These are phyloP conservation scores for Fusarium sp. DNA, from an alignment of 2,329 filamentous ascomycete species.

Conservation along the genomic window DNA sequence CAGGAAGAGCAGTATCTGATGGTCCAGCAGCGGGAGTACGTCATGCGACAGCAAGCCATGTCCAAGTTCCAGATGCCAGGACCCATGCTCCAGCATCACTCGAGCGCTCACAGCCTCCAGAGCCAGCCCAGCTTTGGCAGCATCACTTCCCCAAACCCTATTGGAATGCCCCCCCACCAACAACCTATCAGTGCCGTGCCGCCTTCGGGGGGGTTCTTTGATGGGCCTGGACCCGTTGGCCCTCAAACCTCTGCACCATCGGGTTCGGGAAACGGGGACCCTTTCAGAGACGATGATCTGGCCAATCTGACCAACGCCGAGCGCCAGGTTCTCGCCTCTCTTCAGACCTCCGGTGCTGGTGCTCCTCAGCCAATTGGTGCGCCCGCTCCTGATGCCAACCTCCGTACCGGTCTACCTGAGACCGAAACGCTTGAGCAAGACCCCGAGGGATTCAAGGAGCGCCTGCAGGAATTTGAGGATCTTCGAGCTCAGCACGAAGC, in stretches of 20 bases:
- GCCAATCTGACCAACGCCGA: slow-evolving; percentile 69
- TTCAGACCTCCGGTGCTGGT: slow-evolving; percentile 37
- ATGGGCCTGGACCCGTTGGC: slow-evolving; percentile 57
- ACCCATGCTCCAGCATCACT: slow-evolving; percentile 82
- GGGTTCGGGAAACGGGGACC: slow-evolving; percentile 55
- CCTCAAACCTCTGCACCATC: slow-evolving; percentile 38
- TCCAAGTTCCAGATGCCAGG: slow-evolving; percentile 74
- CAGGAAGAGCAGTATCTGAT: slow-evolving; percentile 98
- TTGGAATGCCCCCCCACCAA: slow-evolving; percentile 64
- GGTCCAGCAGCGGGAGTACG: slow-evolving; percentile 93
- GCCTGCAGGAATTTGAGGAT: slow-evolving; percentile 85
- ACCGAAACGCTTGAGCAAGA: slow-evolving; percentile 64
- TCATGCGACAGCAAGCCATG: slow-evolving; percentile 85
- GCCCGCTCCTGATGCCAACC: slow-evolving; percentile 44
- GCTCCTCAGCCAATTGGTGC: slow-evolving; percentile 53
- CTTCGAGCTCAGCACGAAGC: slow-evolving; percentile 78
- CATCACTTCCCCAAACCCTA: slow-evolving; percentile 88
- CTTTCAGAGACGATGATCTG: slow-evolving; percentile 78
- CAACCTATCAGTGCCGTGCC: slow-evolving; percentile 67
- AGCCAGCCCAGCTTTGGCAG: slow-evolving; percentile 97
- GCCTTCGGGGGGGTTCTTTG: slow-evolving; percentile 76
- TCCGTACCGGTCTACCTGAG: slow-evolving; percentile 61
- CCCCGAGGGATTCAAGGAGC: slow-evolving; percentile 71
- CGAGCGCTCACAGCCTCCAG: slow-evolving; percentile 93
- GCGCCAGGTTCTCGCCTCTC: slow-evolving; percentile 62